These are phyloP conservation scores for Mucor sp. DNA, from an alignment of 371 early-diverging fungal species.

Conservation along the genomic window DNA sequence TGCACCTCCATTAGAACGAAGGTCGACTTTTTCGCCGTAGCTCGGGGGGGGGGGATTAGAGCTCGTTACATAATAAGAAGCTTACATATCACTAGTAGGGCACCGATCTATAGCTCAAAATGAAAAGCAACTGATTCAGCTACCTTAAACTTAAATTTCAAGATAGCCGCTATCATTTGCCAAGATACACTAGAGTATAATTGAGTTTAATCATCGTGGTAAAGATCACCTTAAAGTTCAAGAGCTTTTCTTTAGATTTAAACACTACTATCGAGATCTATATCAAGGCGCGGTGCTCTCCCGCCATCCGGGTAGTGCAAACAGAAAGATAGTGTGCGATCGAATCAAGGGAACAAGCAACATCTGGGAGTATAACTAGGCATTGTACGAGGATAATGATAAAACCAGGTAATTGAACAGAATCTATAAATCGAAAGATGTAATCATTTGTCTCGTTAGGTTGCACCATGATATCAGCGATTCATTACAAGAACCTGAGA, in stretches of 20 bases:
- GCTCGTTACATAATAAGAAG: no score
- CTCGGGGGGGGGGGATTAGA: no score
- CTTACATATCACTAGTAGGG: no score
- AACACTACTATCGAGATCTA: not conserved
- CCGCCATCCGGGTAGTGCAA: no score
- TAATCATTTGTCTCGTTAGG: not conserved
- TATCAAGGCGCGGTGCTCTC: not conserved
- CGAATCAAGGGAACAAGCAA: not conserved
- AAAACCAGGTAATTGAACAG: not conserved
- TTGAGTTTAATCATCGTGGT: not conserved
- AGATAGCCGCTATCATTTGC: not conserved
- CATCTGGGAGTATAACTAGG: not conserved
- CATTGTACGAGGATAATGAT: not conserved
- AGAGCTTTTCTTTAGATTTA: not conserved
- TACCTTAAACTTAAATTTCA: not conserved
- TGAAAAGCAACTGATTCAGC: not conserved
- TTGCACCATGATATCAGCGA: not conserved
- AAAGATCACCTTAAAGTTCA: not conserved
- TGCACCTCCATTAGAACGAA: no score
- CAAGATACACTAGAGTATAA: not conserved
- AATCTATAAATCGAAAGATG: not conserved
- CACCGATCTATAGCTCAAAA: no score
- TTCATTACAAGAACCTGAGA: not conserved
- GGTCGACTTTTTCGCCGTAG: no score
- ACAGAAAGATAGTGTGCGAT: not conserved